A percentile compares a stretch with the other conserved stretches of the same genome.
These are phyloP conservation scores for Ustilago esculenta DNA, from an alignment of 1,284 basidiomycete genomes.

Conservation along the genomic window DNA sequence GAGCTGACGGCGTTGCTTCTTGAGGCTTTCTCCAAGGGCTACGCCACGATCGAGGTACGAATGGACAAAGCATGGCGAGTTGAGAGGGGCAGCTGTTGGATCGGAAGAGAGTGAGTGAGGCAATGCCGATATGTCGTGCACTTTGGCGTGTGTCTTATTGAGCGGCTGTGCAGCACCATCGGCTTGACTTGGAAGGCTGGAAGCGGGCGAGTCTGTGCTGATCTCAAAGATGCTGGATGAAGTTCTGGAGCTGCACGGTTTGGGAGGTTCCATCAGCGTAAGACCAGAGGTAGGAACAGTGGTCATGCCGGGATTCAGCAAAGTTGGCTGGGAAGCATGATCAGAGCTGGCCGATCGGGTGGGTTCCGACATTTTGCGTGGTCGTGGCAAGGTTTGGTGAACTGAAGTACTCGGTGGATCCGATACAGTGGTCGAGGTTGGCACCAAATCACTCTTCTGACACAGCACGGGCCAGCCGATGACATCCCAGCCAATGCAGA, in stretches of 20 bases:
- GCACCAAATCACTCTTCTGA: background rate
- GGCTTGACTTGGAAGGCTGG: slow-evolving; percentile 9
- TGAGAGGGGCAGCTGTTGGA: slow-evolving; percentile 18
- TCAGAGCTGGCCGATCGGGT: slow-evolving; percentile 17
- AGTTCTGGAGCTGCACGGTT: slow-evolving; percentile 18
- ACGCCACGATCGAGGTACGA: slow-evolving; percentile 53
- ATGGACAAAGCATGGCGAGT: slow-evolving; percentile 58
- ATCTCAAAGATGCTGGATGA: slow-evolving; percentile 15
- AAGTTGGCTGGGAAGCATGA: slow-evolving; percentile 11
- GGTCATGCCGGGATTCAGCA: slow-evolving; percentile 42
- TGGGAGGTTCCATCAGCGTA: slow-evolving; percentile 25
- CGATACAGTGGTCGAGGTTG: slow-evolving; percentile 5
- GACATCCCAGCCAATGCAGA: slow-evolving; percentile 10
- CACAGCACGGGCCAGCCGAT: background rate
- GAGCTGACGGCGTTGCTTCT: slow-evolving; percentile 42
- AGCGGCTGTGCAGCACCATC: slow-evolving; percentile 6
- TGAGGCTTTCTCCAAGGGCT: slow-evolving; percentile 40
- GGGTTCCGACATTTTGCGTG: slow-evolving; percentile 14
- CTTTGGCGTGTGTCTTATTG: slow-evolving; percentile 45
- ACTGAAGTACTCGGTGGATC: slow-evolving; percentile 7
- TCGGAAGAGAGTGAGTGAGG: slow-evolving; percentile 23
- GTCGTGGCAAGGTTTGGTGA: slow-evolving; percentile 3
- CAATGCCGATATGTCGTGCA: slow-evolving; percentile 39
- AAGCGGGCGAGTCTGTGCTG: slow-evolving; percentile 21
- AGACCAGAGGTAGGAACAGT: slow-evolving; percentile 39